Evolutionary conservation across 495 filamentous ascomycete genomes (phyloP).

Genomic region (Penicillium nucicola): DNA sequence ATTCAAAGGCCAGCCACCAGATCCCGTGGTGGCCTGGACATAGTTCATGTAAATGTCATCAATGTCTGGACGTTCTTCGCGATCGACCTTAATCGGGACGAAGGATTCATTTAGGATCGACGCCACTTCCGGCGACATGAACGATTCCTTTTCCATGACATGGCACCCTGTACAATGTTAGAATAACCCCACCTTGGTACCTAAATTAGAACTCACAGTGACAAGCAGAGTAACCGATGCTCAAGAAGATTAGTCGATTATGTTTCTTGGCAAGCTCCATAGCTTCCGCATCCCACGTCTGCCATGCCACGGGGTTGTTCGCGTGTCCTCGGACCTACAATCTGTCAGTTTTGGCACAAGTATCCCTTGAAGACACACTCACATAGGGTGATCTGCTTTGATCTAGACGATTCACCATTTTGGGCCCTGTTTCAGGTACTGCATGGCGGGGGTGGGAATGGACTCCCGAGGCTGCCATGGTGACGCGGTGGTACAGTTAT

Average conservation of each 20-base stretch:
- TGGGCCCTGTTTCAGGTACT: conserved; percentile 19
- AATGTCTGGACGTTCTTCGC: conserved; percentile 92
- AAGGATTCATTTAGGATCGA: conserved; percentile 80
- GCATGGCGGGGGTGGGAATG: conserved; percentile 29
- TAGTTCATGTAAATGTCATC: conserved; percentile 99
- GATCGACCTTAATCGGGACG: conserved; percentile 89
- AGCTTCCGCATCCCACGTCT: conserved; percentile 77
- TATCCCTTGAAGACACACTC: conserved; percentile 6
- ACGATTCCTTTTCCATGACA: conserved; percentile 92
- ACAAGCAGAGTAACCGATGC: conserved; percentile 93
- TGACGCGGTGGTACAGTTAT: background rate
- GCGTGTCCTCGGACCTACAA: conserved; percentile 70
- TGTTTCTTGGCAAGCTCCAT: conserved; percentile 71
- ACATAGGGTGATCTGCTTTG: conserved; percentile 82
- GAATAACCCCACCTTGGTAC: background rate
- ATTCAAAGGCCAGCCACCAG: conserved; percentile 94
- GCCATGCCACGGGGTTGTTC: conserved; percentile 90
- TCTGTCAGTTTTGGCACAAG: conserved; percentile 7
- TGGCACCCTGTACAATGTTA: conserved; percentile 65
- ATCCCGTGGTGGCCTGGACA: conserved; percentile 88
- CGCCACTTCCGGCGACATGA: conserved; percentile 78
- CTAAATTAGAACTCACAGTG: conserved; percentile 62
- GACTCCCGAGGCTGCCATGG: conserved; percentile 22
- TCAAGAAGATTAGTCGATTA: conserved; percentile 88
- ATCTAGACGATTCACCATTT: conserved; percentile 65